Percentiles rank a stretch among this genome's conserved stretches.
These are phyloP conservation scores for Melastoma candidum DNA, from an alignment of 441 rosid species.

Conservation along the genomic window DNA sequence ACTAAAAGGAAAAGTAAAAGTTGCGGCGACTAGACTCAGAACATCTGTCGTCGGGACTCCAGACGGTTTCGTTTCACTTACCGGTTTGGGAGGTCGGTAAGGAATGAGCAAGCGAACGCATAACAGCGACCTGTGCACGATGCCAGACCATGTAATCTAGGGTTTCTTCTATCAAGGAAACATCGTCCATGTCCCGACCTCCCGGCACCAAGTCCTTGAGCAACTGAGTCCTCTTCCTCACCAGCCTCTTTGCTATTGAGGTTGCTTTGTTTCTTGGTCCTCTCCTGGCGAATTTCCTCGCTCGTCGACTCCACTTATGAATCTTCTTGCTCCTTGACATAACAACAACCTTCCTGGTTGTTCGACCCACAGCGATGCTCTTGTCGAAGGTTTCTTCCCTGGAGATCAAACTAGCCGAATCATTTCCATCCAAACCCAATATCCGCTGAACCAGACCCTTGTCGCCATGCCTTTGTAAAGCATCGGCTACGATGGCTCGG, in stretches of 20 bases:
- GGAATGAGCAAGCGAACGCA: slow-evolving; percentile 43
- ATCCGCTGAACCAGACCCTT: slow-evolving; percentile 26
- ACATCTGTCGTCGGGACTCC: too few species aligned
- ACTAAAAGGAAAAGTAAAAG: too few species aligned
- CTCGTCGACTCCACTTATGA: slow-evolving; percentile 29
- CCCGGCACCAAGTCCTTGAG: slow-evolving; percentile 73
- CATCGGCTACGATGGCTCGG: slow-evolving; percentile 53
- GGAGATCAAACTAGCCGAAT: too few species aligned
- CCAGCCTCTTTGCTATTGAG: slow-evolving; percentile 31
- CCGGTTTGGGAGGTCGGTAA: slow-evolving; percentile 18
- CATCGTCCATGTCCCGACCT: slow-evolving; percentile 51
- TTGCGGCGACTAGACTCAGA: too few species aligned
- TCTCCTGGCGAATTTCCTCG: slow-evolving; percentile 15
- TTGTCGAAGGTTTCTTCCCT: slow-evolving; percentile 4
- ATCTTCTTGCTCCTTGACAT: slow-evolving; percentile 41
- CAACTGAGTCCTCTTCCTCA: slow-evolving; percentile 46
- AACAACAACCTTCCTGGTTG: slow-evolving; percentile 27
- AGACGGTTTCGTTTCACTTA: too few species aligned
- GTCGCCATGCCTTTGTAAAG: slow-evolving; percentile 26
- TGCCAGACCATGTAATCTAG: slow-evolving; percentile 77
- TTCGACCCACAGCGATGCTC: too few species aligned
- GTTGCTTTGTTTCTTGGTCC: slow-evolving; percentile 16
- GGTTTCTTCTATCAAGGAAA: slow-evolving; percentile 63
- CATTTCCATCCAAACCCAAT: slow-evolving; percentile 21
- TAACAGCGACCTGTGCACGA: slow-evolving; percentile 70